Base-by-base conservation (phyloP, 495 filamentous ascomycete genomes). In the Staphylotrichum longicolle region DNA sequence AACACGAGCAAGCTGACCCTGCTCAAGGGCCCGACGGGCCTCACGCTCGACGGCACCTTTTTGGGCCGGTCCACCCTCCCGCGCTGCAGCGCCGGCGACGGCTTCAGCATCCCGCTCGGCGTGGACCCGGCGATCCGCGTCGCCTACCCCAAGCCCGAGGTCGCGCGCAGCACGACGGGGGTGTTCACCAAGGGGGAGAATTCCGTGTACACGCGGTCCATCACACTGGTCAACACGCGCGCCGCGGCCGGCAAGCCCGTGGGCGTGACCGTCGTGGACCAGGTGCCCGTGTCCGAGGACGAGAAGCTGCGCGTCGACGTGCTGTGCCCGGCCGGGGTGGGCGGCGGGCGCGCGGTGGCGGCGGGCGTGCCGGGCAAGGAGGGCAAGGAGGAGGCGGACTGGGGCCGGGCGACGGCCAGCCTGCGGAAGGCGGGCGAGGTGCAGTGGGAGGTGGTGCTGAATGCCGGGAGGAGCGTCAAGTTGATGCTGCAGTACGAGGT, bases 41-140 rank as follows among this genome's bases (percentile, higher is more conserved):
- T 90, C 12, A 88, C 86, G 3, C 85, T 90, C 32, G 88, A 90
- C 66, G 85, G 83, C 4, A 81, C 79, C 9, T 90, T 90, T 69
- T 71, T 91, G 37, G 88, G 88, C 9, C 84, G 83, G 45, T 78
- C 82, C 2, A 72, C 73, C 0, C 69, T 89, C 5, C 80, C 85
- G 9, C 79, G 79, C 48, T 84, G 84, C 68, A 82, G 79, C 48
- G 78, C 86, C 11, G 83, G 83, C n/a, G 82, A 87, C 35, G 65
- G 72, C 40, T 86, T 90, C 74, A 75, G 72, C 47, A 69, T 91
- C 9, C 76, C 80, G 32, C 78, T 91, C 0, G 88, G 88, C 20
- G 79, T 90, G 14, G 88, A 90, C 65, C 86, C 85, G 5, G 75
- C 75, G 14, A 82, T 90, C 63, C 72, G 75, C 34, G 81, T 91